These are phyloP conservation scores for Diutina pseudorugosa DNA, from an alignment of 1,139 yeast species.

Conservation along the genomic window DNA sequence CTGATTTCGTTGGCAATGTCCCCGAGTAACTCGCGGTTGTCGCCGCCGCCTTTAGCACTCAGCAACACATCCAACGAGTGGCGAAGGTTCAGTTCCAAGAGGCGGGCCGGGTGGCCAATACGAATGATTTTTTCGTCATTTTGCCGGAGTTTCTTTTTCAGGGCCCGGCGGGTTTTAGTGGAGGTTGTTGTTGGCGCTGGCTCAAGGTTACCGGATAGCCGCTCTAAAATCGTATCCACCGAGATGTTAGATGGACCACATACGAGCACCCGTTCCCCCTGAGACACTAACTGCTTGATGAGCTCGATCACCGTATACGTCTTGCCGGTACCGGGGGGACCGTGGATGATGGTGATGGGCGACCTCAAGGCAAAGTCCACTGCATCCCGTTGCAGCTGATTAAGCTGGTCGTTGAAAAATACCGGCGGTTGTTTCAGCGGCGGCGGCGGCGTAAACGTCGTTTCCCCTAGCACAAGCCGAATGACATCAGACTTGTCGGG, in stretches of 20 bases:
- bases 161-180: constrained; percentile 9
- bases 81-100: constrained; percentile 46
- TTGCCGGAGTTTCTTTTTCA: constrained; percentile 14
- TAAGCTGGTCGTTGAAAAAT: constrained; percentile 42
- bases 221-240: constrained; percentile 81
- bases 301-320: constrained; percentile 83
- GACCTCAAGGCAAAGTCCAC: constrained; percentile 28
- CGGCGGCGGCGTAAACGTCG: constrained; percentile 5
- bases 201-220: constrained; percentile 35
- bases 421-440: constrained; percentile 6
- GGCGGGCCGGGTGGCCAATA: constrained; percentile 89
- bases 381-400: constrained; percentile 51
- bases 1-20: constrained; percentile 69
- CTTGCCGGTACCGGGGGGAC: constrained; percentile 43
- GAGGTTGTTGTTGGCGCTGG: background rate
- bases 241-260: constrained; percentile 97
- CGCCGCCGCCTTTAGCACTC: constrained; percentile 14
- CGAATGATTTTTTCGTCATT: constrained; percentile 40
- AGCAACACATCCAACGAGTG: constrained; percentile 74
- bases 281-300: constrained; percentile 54
- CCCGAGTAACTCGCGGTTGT: constrained; percentile 46
- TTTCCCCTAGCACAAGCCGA: constrained; percentile 33
- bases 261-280: constrained; percentile 60
- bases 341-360: constrained; percentile 33
- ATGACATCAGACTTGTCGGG: constrained; percentile 24